Percentiles rank a stretch among this genome's conserved stretches.
Evolutionary conservation across 352 stramenopile genomes (phyloP).

Genomic region (Phytophthora boehmeriae): DNA sequence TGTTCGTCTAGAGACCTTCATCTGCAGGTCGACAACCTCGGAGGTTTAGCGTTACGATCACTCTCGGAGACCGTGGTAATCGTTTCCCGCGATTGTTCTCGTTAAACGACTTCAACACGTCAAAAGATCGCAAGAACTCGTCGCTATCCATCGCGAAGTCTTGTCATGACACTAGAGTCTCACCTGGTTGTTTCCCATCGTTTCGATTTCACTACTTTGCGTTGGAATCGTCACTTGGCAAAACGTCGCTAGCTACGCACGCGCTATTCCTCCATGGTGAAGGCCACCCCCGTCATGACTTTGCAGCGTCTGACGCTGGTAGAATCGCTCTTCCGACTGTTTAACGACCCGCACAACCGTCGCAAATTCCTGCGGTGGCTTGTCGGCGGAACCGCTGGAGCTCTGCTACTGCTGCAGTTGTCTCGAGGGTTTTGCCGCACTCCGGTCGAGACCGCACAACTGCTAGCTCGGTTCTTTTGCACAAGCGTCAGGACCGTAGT

Average conservation of each 20-base stretch:
- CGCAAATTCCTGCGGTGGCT: neutral
- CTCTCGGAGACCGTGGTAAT: too few species aligned
- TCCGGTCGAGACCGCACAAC: slow-evolving; percentile 22
- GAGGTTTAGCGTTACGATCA: too few species aligned
- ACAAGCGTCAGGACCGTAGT: slow-evolving; percentile 12
- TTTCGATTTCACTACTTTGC: neutral
- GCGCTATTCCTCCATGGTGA: neutral
- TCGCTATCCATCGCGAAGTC: neutral
- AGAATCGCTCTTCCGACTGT: neutral
- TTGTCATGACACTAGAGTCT: neutral
- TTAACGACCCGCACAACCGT: neutral
- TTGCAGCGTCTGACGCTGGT: neutral
- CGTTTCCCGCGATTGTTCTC: too few species aligned
- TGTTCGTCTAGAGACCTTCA: too few species aligned
- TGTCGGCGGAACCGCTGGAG: too few species aligned
- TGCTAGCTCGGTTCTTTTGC: slow-evolving; percentile 25
- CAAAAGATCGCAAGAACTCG: neutral
- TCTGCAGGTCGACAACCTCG: too few species aligned
- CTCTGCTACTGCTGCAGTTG: slow-evolving; percentile 14
- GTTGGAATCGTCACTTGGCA: neutral
- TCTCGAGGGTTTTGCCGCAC: slow-evolving; percentile 33
- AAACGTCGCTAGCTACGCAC: neutral
- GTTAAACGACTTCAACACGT: neutral
- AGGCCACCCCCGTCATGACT: neutral
- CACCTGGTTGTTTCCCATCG: neutral